Evolutionary conservation across 768 basidiomycete species (phyloP).

Genomic region (Leccinellum luteum): DNA sequence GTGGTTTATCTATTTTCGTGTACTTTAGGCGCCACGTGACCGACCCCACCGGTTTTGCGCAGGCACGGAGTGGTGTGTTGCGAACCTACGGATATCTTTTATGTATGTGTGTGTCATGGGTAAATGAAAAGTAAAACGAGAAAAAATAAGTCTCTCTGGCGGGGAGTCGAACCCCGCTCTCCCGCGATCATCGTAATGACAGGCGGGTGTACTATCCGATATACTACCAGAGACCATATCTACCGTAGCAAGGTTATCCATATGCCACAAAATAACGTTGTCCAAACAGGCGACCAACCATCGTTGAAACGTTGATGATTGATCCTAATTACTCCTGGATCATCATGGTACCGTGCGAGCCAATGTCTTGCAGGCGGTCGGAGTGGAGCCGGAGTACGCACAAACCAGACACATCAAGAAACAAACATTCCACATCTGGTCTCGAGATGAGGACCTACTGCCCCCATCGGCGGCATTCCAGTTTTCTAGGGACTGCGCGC

Average conservation of each 20-base stretch:
- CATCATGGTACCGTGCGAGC: no score
- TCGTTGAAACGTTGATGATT: no score
- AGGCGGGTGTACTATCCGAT: slow-evolving; percentile 53
- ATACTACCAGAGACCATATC: slow-evolving; percentile 42
- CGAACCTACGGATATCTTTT: not conserved
- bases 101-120: no score
- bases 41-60: not conserved
- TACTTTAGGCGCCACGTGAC: not conserved
- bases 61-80: not conserved
- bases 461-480: no score
- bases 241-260: not conserved
- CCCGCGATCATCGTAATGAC: slow-evolving; percentile 37
- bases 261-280: not conserved
- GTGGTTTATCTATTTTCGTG: not conserved
- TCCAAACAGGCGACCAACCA: no score
- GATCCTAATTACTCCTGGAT: no score
- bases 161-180: slow-evolving; percentile 47
- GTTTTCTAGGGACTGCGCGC: no score
- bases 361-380: no score
- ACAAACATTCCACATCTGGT: no score
- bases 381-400: no score
- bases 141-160: slow-evolving; percentile 37
- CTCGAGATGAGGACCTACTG: no score
- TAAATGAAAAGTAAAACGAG: not conserved
- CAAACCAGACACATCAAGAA: no score